These are phyloP conservation scores for Aspergillus sparsus DNA, from an alignment of 495 filamentous ascomycete genomes.

Conservation along the genomic window DNA sequence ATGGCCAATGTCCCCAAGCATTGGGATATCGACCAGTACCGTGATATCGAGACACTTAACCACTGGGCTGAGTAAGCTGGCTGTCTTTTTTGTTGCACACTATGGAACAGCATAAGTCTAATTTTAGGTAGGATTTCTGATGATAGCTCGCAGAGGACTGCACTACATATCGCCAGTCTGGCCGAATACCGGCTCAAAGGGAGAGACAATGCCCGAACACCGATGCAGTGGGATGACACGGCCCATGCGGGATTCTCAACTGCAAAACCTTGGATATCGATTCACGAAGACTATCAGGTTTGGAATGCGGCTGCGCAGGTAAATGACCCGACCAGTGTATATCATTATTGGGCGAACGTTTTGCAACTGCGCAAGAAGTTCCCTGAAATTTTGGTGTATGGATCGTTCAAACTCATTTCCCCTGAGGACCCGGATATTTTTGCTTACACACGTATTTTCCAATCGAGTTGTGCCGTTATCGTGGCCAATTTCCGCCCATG, in stretches of 20 bases:
- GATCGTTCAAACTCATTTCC: constrained; percentile 9
- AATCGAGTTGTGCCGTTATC: background rate
- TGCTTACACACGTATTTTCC: background rate
- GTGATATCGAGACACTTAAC: constrained; percentile 63
- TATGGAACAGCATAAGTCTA: constrained; percentile 24
- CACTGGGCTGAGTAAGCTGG: constrained; percentile 46
- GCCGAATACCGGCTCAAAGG: constrained; percentile 32
- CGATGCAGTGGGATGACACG: constrained; percentile 46
- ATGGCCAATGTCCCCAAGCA: constrained; percentile 57
- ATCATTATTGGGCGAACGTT: constrained; percentile 45
- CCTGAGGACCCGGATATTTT: constrained; percentile 12
- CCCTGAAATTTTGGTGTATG: constrained; percentile 20
- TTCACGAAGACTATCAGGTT: constrained; percentile 45
- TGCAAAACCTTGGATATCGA: constrained; percentile 53
- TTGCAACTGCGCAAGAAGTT: constrained; percentile 46
- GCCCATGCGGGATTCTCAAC: constrained; percentile 45
- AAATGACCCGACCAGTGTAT: constrained; percentile 32
- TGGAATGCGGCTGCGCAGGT: constrained; percentile 45
- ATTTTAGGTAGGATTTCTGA: constrained; percentile 3
- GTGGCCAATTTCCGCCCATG: constrained; percentile 13
- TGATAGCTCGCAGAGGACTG: constrained; percentile 9
- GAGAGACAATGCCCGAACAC: constrained; percentile 49
- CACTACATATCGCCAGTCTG: constrained; percentile 24
- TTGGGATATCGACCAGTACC: constrained; percentile 60
- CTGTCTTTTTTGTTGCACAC: background rate